These are phyloP conservation scores for Glebionis coronaria DNA, from an alignment of 129 eudicot genomes.

Conservation along the genomic window DNA sequence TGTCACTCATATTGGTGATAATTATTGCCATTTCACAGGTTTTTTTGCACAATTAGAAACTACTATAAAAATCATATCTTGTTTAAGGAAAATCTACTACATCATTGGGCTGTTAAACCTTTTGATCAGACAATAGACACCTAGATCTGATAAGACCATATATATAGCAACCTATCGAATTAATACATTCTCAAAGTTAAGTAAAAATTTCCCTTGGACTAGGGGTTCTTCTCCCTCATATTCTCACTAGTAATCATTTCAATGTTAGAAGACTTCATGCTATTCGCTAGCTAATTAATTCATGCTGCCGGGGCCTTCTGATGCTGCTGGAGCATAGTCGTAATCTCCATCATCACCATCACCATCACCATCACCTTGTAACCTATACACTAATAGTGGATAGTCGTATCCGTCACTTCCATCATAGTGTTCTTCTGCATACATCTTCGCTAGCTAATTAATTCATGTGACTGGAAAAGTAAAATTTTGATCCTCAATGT, in stretches of 20 bases:
- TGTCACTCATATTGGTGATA: no score
- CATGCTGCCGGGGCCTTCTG: slow-evolving; percentile 23
- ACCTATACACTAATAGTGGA: neutral
- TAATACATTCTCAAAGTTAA: neutral
- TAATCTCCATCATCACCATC: slow-evolving; percentile 25
- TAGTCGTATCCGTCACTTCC: neutral
- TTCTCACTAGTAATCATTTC: neutral
- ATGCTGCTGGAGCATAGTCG: slow-evolving; percentile 23
- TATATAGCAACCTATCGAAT: neutral
- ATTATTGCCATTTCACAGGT: no score
- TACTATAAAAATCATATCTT: no score
- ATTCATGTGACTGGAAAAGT: no score
- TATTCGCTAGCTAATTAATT: neutral
- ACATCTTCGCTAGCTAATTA: no score
- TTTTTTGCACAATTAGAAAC: no score
- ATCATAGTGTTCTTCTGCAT: neutral
- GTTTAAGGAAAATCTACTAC: no score
- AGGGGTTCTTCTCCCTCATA: slow-evolving; percentile 1
- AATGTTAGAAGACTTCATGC: slow-evolving; percentile 1
- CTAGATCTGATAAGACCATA: no score
- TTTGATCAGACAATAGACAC: no score
- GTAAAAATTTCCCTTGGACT: neutral
- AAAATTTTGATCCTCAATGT: no score
- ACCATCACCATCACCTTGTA: slow-evolving; percentile 20
- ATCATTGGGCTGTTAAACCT: no score